These are phyloP conservation scores for Fusarium mexicanum DNA, from an alignment of 2,329 filamentous ascomycete genomes.

Conservation along the genomic window DNA sequence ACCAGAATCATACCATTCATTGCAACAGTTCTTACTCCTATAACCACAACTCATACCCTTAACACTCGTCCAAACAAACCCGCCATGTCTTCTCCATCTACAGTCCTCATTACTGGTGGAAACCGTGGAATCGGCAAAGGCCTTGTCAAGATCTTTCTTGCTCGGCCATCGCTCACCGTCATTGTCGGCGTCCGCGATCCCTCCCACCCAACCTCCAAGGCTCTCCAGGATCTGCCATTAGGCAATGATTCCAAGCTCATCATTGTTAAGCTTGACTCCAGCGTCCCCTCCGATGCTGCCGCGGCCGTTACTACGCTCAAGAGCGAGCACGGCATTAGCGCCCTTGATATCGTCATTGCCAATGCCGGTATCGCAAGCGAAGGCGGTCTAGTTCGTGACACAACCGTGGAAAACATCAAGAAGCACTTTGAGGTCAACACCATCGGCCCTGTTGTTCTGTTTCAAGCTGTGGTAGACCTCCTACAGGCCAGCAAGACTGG, in stretches of 20 bases:
- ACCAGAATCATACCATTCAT: neutral
- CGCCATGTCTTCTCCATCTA: neutral
- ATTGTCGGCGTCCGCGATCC: neutral
- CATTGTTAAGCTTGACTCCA: neutral
- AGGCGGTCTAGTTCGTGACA: neutral
- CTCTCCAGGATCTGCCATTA: neutral
- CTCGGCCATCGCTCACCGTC: neutral
- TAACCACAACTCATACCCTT: fast-evolving
- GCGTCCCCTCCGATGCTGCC: neutral
- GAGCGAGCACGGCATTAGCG: neutral
- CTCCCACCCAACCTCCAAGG: neutral
- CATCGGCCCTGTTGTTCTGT: neutral
- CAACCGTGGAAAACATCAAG: neutral
- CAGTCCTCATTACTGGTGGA: neutral
- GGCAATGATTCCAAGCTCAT: neutral
- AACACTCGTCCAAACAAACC: neutral
- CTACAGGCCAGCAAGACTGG: neutral
- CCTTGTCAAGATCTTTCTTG: neutral
- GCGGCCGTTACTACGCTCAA: neutral
- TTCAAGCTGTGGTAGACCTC: neutral
- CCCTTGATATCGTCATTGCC: neutral
- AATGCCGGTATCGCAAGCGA: neutral
- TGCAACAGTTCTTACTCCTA: fast-evolving
- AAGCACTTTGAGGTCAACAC: neutral
- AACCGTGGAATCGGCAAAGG: neutral